Conservation (phyloP, 345 rosid species). For the Rhizophora mangle region DNA sequence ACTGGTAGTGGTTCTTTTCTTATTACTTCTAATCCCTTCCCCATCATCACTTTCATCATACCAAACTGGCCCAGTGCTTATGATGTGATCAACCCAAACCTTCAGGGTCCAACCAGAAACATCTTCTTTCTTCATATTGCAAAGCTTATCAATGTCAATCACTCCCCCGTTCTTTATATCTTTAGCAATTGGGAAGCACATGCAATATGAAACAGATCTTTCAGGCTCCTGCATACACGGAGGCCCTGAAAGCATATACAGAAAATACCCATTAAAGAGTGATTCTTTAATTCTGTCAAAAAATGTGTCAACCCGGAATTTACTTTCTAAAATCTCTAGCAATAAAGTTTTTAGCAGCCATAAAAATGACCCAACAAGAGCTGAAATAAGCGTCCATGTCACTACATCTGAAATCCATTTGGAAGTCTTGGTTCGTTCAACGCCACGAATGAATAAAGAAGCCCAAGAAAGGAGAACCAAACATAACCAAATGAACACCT, state of each 20-base stretch:
- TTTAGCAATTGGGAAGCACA: slow-evolving; percentile 9
- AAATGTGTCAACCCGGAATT: slow-evolving; percentile 59
- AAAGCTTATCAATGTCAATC: slow-evolving; percentile 57
- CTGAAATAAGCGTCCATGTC: too few relatives aligned
- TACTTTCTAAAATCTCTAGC: slow-evolving; percentile 62
- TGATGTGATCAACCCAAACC: slow-evolving; percentile 55
- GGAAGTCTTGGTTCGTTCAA: too few relatives aligned
- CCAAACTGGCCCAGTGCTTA: slow-evolving; percentile 43
- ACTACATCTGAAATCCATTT: too few relatives aligned
- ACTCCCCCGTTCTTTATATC: slow-evolving; percentile 24
- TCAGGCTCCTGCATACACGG: slow-evolving; percentile 45
- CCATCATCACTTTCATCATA: slow-evolving; percentile 32
- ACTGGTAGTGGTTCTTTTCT: slow-evolving; percentile 42
- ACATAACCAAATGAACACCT: too few relatives aligned
- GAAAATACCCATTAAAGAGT: slow-evolving; percentile 57
- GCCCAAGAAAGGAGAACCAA: too few relatives aligned
- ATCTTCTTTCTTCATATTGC: slow-evolving; percentile 61
- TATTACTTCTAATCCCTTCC: slow-evolving; percentile 18
- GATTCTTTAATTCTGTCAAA: slow-evolving; percentile 77
- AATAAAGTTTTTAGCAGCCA: slow-evolving; percentile 60
- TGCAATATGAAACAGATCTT: slow-evolving; percentile 22
- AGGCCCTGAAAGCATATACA: slow-evolving; percentile 60
- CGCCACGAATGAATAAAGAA: too few relatives aligned
- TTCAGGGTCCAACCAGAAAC: slow-evolving; percentile 78
- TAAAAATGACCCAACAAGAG: background rate